Evolutionary conservation across 192 early-diverging fungal genomes (phyloP), one percentile per base, ranked within the genome.

Genomic region (Funneliformis geosporum): DNA sequence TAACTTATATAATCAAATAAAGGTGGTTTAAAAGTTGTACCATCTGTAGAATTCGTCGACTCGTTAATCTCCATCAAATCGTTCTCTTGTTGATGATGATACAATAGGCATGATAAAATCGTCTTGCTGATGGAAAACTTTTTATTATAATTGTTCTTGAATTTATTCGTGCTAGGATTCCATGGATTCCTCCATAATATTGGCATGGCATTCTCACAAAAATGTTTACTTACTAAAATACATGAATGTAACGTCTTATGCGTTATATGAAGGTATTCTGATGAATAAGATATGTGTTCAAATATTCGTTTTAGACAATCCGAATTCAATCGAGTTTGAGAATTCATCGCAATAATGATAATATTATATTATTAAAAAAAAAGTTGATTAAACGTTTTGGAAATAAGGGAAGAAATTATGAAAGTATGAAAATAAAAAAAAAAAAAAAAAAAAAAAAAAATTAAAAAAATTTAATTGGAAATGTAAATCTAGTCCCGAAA

Each of bases 161-260:
- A 55, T 55, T 55, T 55, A 55, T 55, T 55, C 21, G 50, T 21
- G 21, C 21, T 55, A 6, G 50, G 50, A 55, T 55, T 55, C 50
- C 50, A 67, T 2, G 65, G 65, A 67, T 67, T 67, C 21, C 38
- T 67, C 65, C 65, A 67, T 27, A 67, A 27, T 39, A 39, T 33
- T 67, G 25, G 27, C 5, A 67, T 67, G 6, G 65, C 27, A 67
- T 39, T 67, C 21, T 67, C 27, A 67, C 27, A 67, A 27, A 27
- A 67, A 18, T 25, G 21, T 67, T 39, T 67, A 67, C 25, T 67
- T 27, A 67, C 65, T 39, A 67, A 67, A 25, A 67, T 67, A 67
- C 65, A 67, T 6, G 65, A 67, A 18, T 67, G 25, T 14, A 67
- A 16, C 2, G 1, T 67, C 25, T 67, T 68, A 55, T 55, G 50